Evolutionary conservation across 768 basidiomycete genomes (phyloP).

Genomic region (Suillus occidentalis): DNA sequence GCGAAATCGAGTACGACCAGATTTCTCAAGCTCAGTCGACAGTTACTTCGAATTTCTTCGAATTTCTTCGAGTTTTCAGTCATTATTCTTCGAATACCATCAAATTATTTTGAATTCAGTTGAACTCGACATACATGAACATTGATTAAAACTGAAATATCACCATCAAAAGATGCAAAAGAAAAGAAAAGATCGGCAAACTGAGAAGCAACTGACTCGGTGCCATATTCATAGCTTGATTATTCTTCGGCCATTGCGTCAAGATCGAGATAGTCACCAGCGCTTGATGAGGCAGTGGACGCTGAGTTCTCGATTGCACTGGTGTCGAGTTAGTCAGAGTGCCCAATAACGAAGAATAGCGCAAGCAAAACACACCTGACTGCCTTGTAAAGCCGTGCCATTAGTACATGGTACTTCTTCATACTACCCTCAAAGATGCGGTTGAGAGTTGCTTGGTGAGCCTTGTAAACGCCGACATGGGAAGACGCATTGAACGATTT

Average conservation of each 20-base stretch:
- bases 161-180: not conserved
- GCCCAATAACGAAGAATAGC: not conserved
- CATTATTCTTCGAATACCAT: too few relatives aligned
- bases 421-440: not conserved
- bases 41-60: too few relatives aligned
- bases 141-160: too few relatives aligned
- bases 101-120: too few relatives aligned
- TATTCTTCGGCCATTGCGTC: not conserved
- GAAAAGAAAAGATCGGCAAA: not conserved
- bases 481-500: too few relatives aligned
- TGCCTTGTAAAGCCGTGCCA: not conserved
- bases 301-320: not conserved
- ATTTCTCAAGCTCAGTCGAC: not conserved
- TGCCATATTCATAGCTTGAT: too few relatives aligned
- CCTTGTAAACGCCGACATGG: not conserved
- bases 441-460: not conserved
- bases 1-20: not conserved
- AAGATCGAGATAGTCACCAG: not conserved
- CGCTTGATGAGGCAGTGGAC: not conserved
- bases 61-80: too few relatives aligned
- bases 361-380: not conserved
- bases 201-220: not conserved
- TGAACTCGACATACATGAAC: too few relatives aligned
- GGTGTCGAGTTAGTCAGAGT: not conserved
- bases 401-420: not conserved